A percentile compares a stretch with the other conserved stretches of the same genome.
These are phyloP conservation scores for Lactarius quietus DNA, from an alignment of 768 basidiomycete genomes.

Conservation along the genomic window DNA sequence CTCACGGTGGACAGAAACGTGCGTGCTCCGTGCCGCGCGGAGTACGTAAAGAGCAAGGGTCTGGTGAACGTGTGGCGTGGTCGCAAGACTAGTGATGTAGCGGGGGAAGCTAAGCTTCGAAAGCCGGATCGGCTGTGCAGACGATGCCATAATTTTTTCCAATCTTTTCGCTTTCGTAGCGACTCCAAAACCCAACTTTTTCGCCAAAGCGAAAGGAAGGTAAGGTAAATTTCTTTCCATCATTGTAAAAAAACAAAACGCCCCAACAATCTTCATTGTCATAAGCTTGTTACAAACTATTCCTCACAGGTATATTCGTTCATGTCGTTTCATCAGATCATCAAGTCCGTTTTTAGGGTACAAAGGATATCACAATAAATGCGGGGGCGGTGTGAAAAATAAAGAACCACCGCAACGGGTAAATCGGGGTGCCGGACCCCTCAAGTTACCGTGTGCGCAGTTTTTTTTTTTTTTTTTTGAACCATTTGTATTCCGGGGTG, in stretches of 20 bases:
- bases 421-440: not conserved
- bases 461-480: too few relatives aligned
- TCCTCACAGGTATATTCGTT: not conserved
- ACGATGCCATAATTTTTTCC: conserved; percentile 26
- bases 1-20: conserved; percentile 24
- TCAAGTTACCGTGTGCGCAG: not conserved
- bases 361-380: not conserved
- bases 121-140: conserved; percentile 13
- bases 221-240: not conserved
- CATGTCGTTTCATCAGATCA: not conserved
- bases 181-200: not conserved
- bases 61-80: conserved; percentile 14
- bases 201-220: not conserved
- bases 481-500: too few relatives aligned
- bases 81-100: conserved; percentile 21
- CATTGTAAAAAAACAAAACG: not conserved
- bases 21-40: conserved; percentile 2
- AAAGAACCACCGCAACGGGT: not conserved
- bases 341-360: not conserved
- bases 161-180: conserved; percentile 20
- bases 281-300: not conserved
- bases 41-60: conserved; percentile 24
- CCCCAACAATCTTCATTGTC: not conserved
- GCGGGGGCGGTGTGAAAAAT: not conserved
- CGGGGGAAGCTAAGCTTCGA: conserved; percentile 21